Percentiles rank a stretch among this genome's conserved stretches.
phyloP scores from a whole-genome alignment of 352 stramenopile species.

The Peronospora belbahrii region DNA sequence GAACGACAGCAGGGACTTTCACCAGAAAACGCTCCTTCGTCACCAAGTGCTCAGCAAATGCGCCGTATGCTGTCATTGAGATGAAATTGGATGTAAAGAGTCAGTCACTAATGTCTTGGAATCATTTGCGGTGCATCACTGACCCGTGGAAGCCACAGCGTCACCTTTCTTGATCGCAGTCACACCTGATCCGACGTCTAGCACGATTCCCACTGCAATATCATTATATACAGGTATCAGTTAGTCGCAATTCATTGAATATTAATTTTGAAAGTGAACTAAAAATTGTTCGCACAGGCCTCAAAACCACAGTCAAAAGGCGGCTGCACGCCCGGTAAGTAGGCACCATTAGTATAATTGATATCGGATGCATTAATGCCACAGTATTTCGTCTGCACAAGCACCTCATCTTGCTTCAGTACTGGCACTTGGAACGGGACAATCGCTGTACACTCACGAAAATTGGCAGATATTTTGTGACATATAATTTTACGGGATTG shows the following conservation, averaged over 20 bases:
- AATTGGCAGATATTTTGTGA: slow-evolving; percentile 73
- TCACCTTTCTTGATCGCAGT: slow-evolving; percentile 39
- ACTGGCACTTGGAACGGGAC: slow-evolving; percentile 34
- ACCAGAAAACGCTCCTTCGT: slow-evolving; percentile 28
- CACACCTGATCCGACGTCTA: slow-evolving; percentile 36
- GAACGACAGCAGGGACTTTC: slow-evolving; percentile 21
- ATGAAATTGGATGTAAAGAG: neutral
- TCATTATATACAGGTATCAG: neutral
- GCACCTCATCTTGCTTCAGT: slow-evolving; percentile 37
- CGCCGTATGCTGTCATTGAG: slow-evolving; percentile 26
- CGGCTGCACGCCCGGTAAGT: slow-evolving; percentile 28
- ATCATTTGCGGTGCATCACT: slow-evolving; percentile 10
- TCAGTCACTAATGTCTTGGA: neutral
- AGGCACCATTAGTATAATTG: slow-evolving; percentile 51
- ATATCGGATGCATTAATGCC: slow-evolving; percentile 58
- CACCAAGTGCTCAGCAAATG: slow-evolving; percentile 44
- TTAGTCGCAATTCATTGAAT: neutral
- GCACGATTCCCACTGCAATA: slow-evolving; percentile 34
- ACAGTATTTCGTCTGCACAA: slow-evolving; percentile 46
- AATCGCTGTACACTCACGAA: slow-evolving; percentile 66
- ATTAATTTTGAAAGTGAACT: neutral
- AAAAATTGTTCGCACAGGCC: slow-evolving; percentile 32
- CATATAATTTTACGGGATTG: slow-evolving; percentile 74
- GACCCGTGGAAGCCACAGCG: slow-evolving; percentile 34
- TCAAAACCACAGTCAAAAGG: slow-evolving; percentile 53